Conservation (phyloP, 495 filamentous ascomycete genomes). For the Xylaria sp. region DNA sequence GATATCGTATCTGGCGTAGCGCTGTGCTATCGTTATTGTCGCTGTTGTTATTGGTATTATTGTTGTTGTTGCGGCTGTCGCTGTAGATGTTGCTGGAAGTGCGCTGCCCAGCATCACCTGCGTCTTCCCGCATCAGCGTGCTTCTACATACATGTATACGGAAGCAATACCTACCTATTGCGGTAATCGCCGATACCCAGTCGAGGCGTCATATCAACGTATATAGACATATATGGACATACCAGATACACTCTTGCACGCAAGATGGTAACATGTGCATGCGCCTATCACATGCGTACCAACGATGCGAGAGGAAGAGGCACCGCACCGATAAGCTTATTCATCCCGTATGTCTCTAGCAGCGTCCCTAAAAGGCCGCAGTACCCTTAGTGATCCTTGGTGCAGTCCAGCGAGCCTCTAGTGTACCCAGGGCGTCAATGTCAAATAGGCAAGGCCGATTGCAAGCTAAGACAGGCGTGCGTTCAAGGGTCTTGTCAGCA, state of each 20-base stretch:
- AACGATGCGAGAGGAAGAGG: neutral
- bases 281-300: neutral
- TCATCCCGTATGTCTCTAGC: neutral
- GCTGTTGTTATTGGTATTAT: too few relatives aligned
- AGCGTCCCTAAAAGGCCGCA: too few relatives aligned
- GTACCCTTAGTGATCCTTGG: too few relatives aligned
- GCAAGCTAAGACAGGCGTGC: neutral
- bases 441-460: constrained; percentile 30
- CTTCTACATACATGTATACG: neutral
- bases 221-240: too few relatives aligned
- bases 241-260: too few relatives aligned
- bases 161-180: constrained; percentile 8
- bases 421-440: constrained; percentile 2
- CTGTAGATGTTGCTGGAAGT: too few relatives aligned
- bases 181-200: constrained; percentile 8
- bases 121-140: neutral
- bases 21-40: neutral
- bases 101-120: neutral
- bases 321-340: constrained; percentile 16
- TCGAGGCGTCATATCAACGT: neutral
- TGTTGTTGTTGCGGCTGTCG: too few relatives aligned
- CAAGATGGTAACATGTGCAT: too few relatives aligned
- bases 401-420: too few relatives aligned
- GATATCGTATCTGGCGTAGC: neutral
- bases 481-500: constrained; percentile 28